Evolutionary conservation across 352 stramenopile genomes (phyloP).

Genomic region (Pythium periplocum): DNA sequence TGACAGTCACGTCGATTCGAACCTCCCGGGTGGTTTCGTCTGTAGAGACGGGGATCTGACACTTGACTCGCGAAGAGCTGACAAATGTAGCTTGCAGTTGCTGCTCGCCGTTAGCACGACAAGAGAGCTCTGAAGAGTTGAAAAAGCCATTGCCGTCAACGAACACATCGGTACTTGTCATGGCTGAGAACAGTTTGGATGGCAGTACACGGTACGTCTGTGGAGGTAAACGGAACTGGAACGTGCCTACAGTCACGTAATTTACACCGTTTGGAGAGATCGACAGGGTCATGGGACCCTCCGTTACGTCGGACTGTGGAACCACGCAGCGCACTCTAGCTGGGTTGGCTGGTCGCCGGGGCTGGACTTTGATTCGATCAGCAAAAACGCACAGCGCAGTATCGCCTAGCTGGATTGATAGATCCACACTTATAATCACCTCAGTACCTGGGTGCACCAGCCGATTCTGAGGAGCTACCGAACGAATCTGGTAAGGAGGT

Average conservation of each 20-base stretch:
- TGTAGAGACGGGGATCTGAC: background rate
- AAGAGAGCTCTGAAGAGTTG: constrained; percentile 8
- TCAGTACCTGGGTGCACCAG: constrained; percentile 6
- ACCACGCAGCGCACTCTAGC: constrained; percentile 10
- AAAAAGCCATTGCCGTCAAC: constrained; percentile 13
- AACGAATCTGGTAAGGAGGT: constrained; percentile 3
- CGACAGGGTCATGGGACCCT: background rate
- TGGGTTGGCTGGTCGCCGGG: background rate
- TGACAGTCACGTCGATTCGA: constrained; percentile 11
- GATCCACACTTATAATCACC: background rate
- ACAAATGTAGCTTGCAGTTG: constrained; percentile 5
- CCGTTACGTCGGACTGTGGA: background rate
- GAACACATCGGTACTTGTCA: background rate
- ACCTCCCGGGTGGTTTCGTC: no score
- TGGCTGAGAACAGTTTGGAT: background rate
- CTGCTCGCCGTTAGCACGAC: background rate
- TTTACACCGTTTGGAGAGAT: constrained; percentile 12
- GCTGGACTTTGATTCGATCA: no score
- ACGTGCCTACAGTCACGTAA: constrained; percentile 6
- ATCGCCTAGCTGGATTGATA: no score
- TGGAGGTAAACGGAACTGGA: constrained; percentile 6
- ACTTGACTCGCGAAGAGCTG: constrained; percentile 7
- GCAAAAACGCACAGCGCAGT: no score
- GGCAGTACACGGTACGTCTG: constrained; percentile 9
- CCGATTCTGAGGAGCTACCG: background rate